Percentiles rank a stretch among this genome's conserved stretches.
These are phyloP conservation scores for Trichophyton verrucosum DNA, from an alignment of 2,329 filamentous ascomycete genomes.

Conservation along the genomic window DNA sequence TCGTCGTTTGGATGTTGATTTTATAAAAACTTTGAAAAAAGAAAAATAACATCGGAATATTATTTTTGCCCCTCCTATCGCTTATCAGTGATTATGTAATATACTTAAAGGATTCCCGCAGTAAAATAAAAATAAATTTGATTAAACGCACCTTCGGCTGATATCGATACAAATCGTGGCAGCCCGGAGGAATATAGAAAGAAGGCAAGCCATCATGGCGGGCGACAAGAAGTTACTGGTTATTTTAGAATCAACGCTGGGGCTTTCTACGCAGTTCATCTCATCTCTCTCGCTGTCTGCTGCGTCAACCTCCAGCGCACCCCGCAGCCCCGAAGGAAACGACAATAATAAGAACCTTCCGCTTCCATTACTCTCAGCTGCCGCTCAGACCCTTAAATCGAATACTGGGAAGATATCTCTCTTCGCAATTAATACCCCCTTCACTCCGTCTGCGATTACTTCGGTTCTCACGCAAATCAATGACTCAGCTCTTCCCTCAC, in stretches of 20 bases:
- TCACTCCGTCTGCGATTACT: conserved; percentile 63
- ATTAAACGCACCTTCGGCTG: too few relatives aligned
- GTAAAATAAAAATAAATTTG: background rate
- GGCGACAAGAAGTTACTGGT: conserved; percentile 17
- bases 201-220: background rate
- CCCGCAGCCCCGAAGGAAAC: conserved; percentile 7
- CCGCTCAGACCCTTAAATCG: conserved; percentile 60
- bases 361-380: conserved; percentile 59
- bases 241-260: conserved; percentile 24
- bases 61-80: too few relatives aligned
- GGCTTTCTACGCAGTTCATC: conserved; percentile 31
- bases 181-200: background rate
- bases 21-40: conserved; percentile 11
- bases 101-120: background rate
- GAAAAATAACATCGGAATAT: too few relatives aligned
- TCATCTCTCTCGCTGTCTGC: conserved; percentile 22
- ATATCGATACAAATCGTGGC: too few relatives aligned
- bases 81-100: too few relatives aligned
- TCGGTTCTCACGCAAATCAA: conserved; percentile 62
- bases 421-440: conserved; percentile 73
- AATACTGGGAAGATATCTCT: conserved; percentile 82
- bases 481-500: conserved; percentile 57
- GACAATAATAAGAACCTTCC: conserved; percentile 21
- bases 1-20: conserved; percentile 9
- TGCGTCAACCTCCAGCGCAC: conserved; percentile 1